Base-by-base conservation (phyloP, 140 eudicot species). In the Bidens hawaiensis region DNA sequence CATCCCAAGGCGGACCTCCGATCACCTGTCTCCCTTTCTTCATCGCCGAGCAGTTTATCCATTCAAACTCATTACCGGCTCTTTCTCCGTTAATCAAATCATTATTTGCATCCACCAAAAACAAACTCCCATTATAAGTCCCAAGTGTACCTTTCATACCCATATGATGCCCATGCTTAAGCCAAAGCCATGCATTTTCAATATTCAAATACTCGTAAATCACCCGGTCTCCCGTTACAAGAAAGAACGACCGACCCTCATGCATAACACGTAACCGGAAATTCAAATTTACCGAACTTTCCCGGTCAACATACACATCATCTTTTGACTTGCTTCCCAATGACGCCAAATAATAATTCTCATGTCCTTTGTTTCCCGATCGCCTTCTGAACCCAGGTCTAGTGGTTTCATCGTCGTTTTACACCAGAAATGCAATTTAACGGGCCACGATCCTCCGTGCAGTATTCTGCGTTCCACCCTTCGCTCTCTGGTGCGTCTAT, bases 381-480 rank as follows among this genome's bases (percentile, higher is more conserved):
- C 88, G 73, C 65, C 86, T 79, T 72, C 84, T 79, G 4, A 75
- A 56, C 30, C 45, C 26, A 6, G 76, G 48, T 30, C 79, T 72
- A 12, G 72, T 60, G 62, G 53, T 72, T 38, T 67, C 78, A 24
- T 16, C 58, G 6, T 74, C 85, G 34, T 19, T 69, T 84, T 30
- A 79, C 62, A 3, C 98, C 98, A 0, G 60, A 5, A 24, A 90
- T 74, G 83, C 98, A 90, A 62, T 90, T 84, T 43, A 76, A 51
- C 1, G 96, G 96, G 24, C 98, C 98, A 3, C 81, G 84, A 53
- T 74, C 86, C 30, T 80, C 96, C 0, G 80, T 84, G 78, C 98
- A 90, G 57, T 87, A 90, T 65, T 87, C 96, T 23, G 91, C 96
- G 25, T 90, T 90, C 98, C 98, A 87, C 30, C 98, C 98, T 78